Evolutionary conservation across 2,329 filamentous ascomycete species (phyloP), one percentile per base, ranked within the genome.

Genomic region (Apiospora koreana): DNA sequence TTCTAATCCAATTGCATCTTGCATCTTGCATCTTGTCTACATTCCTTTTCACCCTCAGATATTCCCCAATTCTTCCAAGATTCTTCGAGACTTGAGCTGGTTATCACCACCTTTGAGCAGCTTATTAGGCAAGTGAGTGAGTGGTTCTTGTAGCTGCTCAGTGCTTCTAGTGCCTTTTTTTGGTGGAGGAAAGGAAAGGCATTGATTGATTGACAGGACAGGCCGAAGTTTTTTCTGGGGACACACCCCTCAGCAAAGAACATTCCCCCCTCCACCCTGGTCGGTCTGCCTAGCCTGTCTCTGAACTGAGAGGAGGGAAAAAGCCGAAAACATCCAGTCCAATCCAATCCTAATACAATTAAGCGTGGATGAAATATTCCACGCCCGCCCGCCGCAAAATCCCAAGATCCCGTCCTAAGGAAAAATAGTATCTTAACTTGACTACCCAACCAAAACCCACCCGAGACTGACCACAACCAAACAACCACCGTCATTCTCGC

Each of bases 341-440:
- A 21, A 46, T n/a, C 16, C 41, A 43, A 43, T 12, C 41, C 41
- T 12, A 16, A 43, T 43, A 18, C 31, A 62, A 62, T 38, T 38
- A 62, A 62, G 31, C 54, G 54, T 62, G 54, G 54, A 62, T 62
- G 54, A 62, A 62, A 62, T 38, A 38, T 62, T 58, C 50, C 50
- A 58, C 50, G 50, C 50, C 50, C 50, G 50, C 50, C 50, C 28
- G 28, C 48, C 28, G 28, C 50, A 21, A 35, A 58, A 58, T 58
- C 28, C 50, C 28, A 58, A 62, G 31, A 43, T 43, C 41, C 54
- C 31, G 35, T 38, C 54, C 54, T 62, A 62, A 31, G 35, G 31
- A 62, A 62, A 62, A 58, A 58, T 58, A 58, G 54, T 62, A 62
- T 62, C 54, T n/a, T 62, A 38, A 62, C 28, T 21, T 48, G n/a